Percentiles rank a stretch among this genome's conserved stretches.
phyloP scores from a whole-genome alignment of 2,329 filamentous ascomycete genomes.

The Neopestalotiopsis sp. region DNA sequence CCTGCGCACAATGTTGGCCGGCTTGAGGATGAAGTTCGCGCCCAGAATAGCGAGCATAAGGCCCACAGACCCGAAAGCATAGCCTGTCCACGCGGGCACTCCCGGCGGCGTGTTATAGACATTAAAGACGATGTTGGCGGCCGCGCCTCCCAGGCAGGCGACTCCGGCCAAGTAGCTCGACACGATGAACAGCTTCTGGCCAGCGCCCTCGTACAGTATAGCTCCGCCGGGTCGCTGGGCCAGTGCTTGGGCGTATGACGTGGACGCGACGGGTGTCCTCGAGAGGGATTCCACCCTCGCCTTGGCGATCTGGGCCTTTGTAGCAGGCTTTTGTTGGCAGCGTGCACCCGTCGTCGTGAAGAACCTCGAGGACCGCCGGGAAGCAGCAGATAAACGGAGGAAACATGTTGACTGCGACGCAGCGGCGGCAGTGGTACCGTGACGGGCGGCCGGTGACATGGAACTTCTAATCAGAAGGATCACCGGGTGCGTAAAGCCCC shows the following conservation, averaged over 20 bases:
- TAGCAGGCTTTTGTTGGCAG: background rate
- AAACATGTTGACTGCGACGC: background rate
- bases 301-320: background rate
- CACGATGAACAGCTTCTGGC: slow-evolving; percentile 67
- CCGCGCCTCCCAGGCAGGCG: slow-evolving; percentile 58
- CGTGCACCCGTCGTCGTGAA: slow-evolving; percentile 12
- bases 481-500: slow-evolving; percentile 36
- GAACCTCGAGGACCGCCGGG: background rate
- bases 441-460: slow-evolving; percentile 23
- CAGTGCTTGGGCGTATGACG: slow-evolving; percentile 58
- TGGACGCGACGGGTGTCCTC: slow-evolving; percentile 33
- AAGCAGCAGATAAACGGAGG: background rate
- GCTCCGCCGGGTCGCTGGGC: slow-evolving; percentile 61
- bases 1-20: slow-evolving; percentile 60
- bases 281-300: slow-evolving; percentile 22
- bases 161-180: slow-evolving; percentile 62
- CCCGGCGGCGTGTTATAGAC: slow-evolving; percentile 56
- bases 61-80: slow-evolving; percentile 63
- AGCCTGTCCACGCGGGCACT: slow-evolving; percentile 61
- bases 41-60: slow-evolving; percentile 66
- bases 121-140: slow-evolving; percentile 55
- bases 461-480: slow-evolving; percentile 33
- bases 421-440: slow-evolving; percentile 8
- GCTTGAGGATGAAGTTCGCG: slow-evolving; percentile 63
- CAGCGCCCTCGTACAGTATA: slow-evolving; percentile 68